phyloP scores from a whole-genome alignment of 2,329 filamentous ascomycete genomes.

The Metarhizium guizhouense region DNA sequence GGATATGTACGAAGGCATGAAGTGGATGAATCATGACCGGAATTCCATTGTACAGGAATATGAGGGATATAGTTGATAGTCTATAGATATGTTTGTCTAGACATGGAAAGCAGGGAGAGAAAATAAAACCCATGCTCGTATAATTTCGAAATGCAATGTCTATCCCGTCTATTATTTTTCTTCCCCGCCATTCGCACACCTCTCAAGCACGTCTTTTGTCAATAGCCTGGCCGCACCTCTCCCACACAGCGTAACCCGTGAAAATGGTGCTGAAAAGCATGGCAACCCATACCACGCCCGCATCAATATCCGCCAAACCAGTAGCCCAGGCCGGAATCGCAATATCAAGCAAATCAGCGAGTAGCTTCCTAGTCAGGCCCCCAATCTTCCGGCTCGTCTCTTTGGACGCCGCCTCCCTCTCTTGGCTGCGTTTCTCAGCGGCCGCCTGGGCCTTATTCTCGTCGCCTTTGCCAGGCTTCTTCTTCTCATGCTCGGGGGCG shows the following conservation, averaged over 20 bases:
- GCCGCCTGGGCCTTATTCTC: constrained; percentile 23
- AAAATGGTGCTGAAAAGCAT: constrained; percentile 56
- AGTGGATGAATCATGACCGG: neutral
- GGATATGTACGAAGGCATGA: neutral
- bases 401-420: constrained; percentile 20
- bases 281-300: constrained; percentile 44
- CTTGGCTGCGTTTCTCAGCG: constrained; percentile 23
- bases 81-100: neutral
- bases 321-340: constrained; percentile 50
- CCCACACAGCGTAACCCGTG: constrained; percentile 54
- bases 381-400: constrained; percentile 20
- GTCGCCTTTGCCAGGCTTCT: constrained; percentile 11
- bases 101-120: too few species aligned
- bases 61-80: neutral
- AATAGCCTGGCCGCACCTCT: constrained; percentile 29
- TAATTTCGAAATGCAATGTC: neutral
- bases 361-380: constrained; percentile 35
- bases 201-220: constrained; percentile 5
- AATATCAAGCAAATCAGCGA: constrained; percentile 53
- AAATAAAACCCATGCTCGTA: neutral
- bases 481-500: constrained; percentile 6
- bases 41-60: neutral
- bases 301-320: constrained; percentile 48
- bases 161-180: neutral
- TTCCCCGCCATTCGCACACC: neutral